Conservation (phyloP, 2,329 filamentous ascomycete genomes). For the Ascosphaera pollenicola region DNA sequence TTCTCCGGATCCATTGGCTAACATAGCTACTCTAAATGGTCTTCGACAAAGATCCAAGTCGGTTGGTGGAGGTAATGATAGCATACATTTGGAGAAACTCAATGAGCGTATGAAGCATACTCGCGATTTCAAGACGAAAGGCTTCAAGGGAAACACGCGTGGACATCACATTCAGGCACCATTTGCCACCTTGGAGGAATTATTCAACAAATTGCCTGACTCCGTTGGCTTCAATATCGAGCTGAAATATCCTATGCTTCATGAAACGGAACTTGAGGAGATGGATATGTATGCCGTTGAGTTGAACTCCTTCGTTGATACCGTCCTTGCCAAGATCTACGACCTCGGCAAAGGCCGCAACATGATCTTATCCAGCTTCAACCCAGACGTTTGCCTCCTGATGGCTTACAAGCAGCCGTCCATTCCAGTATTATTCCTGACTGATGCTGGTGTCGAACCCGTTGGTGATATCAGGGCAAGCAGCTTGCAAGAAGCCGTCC, state of each 20-base stretch:
- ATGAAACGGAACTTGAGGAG: constrained; percentile 78
- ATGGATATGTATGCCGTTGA: constrained; percentile 91
- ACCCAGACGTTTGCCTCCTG: constrained; percentile 87
- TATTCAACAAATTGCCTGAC: constrained; percentile 66
- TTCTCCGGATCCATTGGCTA: constrained; percentile 1
- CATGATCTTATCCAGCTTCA: constrained; percentile 93
- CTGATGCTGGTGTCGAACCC: constrained; percentile 58
- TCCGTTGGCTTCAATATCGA: constrained; percentile 93
- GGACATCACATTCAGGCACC: constrained; percentile 90
- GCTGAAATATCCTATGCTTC: constrained; percentile 97
- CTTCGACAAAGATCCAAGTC: constrained; percentile 35
- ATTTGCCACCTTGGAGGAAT: constrained; percentile 84
- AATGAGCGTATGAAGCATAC: constrained; percentile 94
- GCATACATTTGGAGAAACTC: constrained; percentile 25
- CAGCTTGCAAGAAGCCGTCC: constrained; percentile 82
- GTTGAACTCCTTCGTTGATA: constrained; percentile 69
- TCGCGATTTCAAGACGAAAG: constrained; percentile 78
- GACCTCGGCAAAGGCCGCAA: constrained; percentile 63
- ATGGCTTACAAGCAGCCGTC: constrained; percentile 93
- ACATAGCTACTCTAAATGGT: constrained; percentile 3
- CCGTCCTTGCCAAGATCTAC: constrained; percentile 74
- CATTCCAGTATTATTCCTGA: constrained; percentile 87
- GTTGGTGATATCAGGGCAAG: constrained; percentile 80
- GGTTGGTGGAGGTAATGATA: constrained; percentile 28
- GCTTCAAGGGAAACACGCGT: constrained; percentile 86